Evolutionary conservation across 2,329 filamentous ascomycete genomes (phyloP).

Genomic region (Exophiala sideris): DNA sequence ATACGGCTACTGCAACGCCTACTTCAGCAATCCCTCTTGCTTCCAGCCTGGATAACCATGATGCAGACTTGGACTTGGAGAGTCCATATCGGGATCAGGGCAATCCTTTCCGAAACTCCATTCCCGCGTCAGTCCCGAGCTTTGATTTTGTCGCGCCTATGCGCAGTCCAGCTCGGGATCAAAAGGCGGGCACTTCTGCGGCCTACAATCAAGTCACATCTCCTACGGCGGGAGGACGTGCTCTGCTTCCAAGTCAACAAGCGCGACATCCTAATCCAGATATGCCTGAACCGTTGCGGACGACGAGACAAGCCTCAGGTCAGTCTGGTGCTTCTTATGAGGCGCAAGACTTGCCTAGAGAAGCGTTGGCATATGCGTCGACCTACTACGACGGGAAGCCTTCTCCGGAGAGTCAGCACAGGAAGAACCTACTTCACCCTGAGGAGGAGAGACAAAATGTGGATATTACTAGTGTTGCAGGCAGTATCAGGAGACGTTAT

Average conservation of each 20-base stretch:
- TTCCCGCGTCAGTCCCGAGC: slow-evolving; percentile 25
- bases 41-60: slow-evolving; percentile 4
- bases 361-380: slow-evolving; percentile 16
- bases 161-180: slow-evolving; percentile 16
- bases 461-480: slow-evolving; percentile 27
- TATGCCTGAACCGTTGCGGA: neutral
- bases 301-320: slow-evolving; percentile 3
- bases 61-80: slow-evolving; percentile 1
- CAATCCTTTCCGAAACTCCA: slow-evolving; percentile 28
- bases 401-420: neutral
- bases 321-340: slow-evolving; percentile 7
- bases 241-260: slow-evolving; percentile 35
- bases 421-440: slow-evolving; percentile 24
- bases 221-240: slow-evolving; percentile 25
- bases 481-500: slow-evolving; percentile 31
- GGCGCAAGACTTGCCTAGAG: slow-evolving; percentile 12
- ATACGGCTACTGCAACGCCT: slow-evolving; percentile 24
- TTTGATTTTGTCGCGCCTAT: slow-evolving; percentile 22
- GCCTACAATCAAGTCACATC: slow-evolving; percentile 14
- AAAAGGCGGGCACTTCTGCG: slow-evolving; percentile 16
- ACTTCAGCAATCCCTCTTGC: slow-evolving; percentile 20
- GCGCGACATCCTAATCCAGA: slow-evolving; percentile 25
- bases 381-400: slow-evolving; percentile 7
- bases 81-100: slow-evolving; percentile 26
- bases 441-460: slow-evolving; percentile 21